A percentile compares a stretch with the other conserved stretches of the same genome.
phyloP scores from a whole-genome alignment of 140 eudicot species.

The Bidens hawaiensis region DNA sequence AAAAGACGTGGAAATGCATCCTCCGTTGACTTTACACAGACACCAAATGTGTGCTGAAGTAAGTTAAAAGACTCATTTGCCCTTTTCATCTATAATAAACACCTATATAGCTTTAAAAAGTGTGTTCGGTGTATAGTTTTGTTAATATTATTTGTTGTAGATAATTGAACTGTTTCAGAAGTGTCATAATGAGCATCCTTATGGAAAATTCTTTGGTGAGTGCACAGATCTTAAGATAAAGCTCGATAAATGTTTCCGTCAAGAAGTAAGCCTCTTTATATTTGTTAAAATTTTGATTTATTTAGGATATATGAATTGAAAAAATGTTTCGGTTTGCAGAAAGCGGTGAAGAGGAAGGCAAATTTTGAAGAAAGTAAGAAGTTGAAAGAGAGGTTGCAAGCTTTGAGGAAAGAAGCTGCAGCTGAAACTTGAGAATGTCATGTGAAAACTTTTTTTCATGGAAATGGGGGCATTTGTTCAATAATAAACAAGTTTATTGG shows the following conservation, averaged over 20 bases:
- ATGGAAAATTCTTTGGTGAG: constrained; percentile 69
- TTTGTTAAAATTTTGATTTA: neutral
- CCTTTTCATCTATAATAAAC: neutral
- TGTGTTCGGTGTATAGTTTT: neutral
- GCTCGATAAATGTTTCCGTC: constrained; percentile 81
- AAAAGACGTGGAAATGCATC: constrained; percentile 48
- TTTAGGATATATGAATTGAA: neutral
- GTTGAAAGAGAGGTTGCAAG: constrained; percentile 64
- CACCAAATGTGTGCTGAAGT: constrained; percentile 91
- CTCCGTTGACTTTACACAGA: constrained; percentile 70
- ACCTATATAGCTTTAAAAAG: neutral
- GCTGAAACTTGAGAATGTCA: constrained; percentile 30
- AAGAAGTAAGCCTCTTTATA: constrained; percentile 48
- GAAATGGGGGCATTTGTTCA: constrained; percentile 13
- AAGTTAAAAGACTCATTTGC: constrained; percentile 23
- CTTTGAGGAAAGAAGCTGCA: constrained; percentile 54
- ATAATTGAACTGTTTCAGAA: constrained; percentile 78
- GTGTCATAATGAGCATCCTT: constrained; percentile 72
- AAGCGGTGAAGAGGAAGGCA: constrained; percentile 83
- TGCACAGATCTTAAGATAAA: constrained; percentile 81
- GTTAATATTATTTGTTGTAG: constrained; percentile 33
- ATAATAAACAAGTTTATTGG: constrained; percentile 3
- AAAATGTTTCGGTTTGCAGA: constrained; percentile 30
- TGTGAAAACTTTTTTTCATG: constrained; percentile 2
- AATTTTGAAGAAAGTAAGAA: constrained; percentile 92